Base-by-base conservation (phyloP, 768 basidiomycete species). In the Myochromella boudieri region DNA sequence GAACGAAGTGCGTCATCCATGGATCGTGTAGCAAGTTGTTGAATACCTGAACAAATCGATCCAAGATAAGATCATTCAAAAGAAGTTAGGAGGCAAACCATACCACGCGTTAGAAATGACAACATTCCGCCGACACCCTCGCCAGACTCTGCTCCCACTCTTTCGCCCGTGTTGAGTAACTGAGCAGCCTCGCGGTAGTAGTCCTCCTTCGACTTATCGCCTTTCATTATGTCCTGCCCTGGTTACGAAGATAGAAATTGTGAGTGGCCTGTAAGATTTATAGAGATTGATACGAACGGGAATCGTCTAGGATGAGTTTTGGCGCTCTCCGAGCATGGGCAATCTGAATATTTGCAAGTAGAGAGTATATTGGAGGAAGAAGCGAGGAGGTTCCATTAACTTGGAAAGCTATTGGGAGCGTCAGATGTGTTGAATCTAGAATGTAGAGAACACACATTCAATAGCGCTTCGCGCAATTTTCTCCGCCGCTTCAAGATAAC, bases 301-400 rank as follows among this genome's bases (percentile, higher is more conserved):
- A 84, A 56, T 86, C 78, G 1, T 74, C 59, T 1, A 95, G 64
- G 18, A 87, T 72, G 2, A 86, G 59, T 60, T 95, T 97, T 0
- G 95, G 95, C 9, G 94, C 94, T 43, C 77, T 78, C 17, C 87
- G 80, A 1, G 93, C 88, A 57, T 82, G 75, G 2, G 86, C 82
- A 48, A 97, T 77, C 48, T 87, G 82, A 39, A 95, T 79, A 67
- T 92, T 94, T 3, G 93, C 94, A 10, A 94, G 75, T 36, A 97
- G 71, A 14, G 86, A 80, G 59, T 88, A 87, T 53, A 93, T 77
- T 9, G 90, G 87, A 1, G 84, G 79, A 28, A 91, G 67, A 0
- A 80, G 77, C 6, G 72, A 62, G 1, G 72, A 63, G 8, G 70
- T 68, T 14, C 72, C 75, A 54, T 77, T 78, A 7, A 71, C 65